Evolutionary conservation across 2,329 filamentous ascomycete species (phyloP).

Genomic region (Aspergillus tanneri): DNA sequence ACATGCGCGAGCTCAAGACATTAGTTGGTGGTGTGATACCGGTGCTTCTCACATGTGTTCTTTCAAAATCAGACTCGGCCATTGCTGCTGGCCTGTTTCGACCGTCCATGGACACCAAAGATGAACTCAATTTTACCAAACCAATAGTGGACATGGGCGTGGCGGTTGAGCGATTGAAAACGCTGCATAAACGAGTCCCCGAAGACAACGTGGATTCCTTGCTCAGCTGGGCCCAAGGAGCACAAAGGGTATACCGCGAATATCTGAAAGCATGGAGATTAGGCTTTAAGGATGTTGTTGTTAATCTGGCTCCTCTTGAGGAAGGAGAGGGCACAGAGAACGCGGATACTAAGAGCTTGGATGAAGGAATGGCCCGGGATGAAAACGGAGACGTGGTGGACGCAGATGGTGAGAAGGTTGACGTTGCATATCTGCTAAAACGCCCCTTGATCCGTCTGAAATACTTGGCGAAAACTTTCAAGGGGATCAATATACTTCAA

Average conservation of each 20-base stretch:
- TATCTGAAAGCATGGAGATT: constrained; percentile 88
- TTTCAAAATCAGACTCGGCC: constrained; percentile 67
- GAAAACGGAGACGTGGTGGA: constrained; percentile 63
- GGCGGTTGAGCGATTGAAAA: constrained; percentile 78
- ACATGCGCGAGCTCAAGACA: constrained; percentile 86
- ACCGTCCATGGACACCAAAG: constrained; percentile 52
- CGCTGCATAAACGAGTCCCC: constrained; percentile 76
- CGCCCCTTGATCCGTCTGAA: constrained; percentile 84
- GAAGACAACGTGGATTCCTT: constrained; percentile 69
- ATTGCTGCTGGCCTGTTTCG: constrained; percentile 68
- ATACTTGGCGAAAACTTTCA: constrained; percentile 79
- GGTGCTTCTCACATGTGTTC: constrained; percentile 79
- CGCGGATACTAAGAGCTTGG: constrained; percentile 50
- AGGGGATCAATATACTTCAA: constrained; percentile 52
- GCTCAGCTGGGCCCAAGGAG: constrained; percentile 75
- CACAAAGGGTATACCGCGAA: constrained; percentile 75
- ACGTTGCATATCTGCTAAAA: constrained; percentile 90
- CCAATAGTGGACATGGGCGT: constrained; percentile 94
- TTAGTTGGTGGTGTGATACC: constrained; percentile 94
- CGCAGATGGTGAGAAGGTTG: constrained; percentile 80
- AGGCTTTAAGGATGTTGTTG: constrained; percentile 90
- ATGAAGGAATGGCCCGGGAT: constrained; percentile 58
- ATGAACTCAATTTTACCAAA: constrained; percentile 68
- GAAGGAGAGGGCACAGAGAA: constrained; percentile 56
- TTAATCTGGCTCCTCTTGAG: constrained; percentile 79